Percentiles rank a stretch among this genome's conserved stretches.
Evolutionary conservation across 257 asterid species (phyloP).

Genomic region (Forsythia viridissima): DNA sequence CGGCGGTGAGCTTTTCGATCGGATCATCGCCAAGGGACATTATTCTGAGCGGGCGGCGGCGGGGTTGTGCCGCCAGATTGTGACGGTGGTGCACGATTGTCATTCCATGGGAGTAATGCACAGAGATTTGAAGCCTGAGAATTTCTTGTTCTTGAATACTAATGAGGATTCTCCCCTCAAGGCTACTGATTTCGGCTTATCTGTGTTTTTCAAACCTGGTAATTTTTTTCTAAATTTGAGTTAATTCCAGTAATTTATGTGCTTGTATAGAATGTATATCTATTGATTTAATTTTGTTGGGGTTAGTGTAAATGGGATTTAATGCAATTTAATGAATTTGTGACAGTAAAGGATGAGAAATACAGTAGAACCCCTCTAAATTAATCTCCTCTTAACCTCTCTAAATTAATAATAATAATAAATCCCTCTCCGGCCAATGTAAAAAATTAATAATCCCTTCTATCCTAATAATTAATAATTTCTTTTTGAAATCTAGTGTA

Average conservation of each 20-base stretch:
- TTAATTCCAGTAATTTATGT: background rate
- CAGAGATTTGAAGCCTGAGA: conserved; percentile 88
- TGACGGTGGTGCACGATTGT: conserved; percentile 76
- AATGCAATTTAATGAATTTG: background rate
- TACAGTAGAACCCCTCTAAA: too few species aligned
- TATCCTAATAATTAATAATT: too few species aligned
- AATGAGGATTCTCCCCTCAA: conserved; percentile 74
- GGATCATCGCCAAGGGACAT: conserved; percentile 79
- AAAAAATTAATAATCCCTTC: too few species aligned
- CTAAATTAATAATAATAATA: too few species aligned
- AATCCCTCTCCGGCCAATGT: too few species aligned
- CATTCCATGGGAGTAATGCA: conserved; percentile 92
- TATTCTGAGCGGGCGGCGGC: conserved; percentile 99
- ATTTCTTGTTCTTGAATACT: conserved; percentile 58
- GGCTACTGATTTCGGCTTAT: conserved; percentile 86
- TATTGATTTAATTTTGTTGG: background rate
- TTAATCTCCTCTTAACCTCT: too few species aligned
- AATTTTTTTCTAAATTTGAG: conserved; percentile 1
- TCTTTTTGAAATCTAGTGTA: too few species aligned
- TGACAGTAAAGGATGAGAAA: background rate
- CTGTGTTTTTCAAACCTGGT: conserved; percentile 78
- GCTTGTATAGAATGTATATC: background rate
- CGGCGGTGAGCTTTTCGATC: conserved; percentile 86
- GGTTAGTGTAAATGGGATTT: background rate
- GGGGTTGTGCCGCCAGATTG: conserved; percentile 79